Base-by-base conservation (phyloP, 148 eudicot genomes). In the Persicaria tinctoria region DNA sequence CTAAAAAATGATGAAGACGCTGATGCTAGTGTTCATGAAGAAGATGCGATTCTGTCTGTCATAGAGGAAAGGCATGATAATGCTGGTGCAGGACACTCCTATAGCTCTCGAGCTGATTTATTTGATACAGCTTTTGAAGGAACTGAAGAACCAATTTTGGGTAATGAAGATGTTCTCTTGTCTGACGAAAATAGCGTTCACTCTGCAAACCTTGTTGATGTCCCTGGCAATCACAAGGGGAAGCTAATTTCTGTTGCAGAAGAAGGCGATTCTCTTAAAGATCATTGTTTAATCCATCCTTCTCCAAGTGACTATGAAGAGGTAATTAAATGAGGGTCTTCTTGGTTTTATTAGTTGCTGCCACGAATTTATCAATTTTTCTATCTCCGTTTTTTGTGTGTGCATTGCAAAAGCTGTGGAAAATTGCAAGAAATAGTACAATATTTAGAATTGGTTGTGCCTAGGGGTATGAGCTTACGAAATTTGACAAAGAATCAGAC, bases 251-350 rank as follows among this genome's bases (percentile, higher is more conserved):
- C 79, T 68, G 49, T 77, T 27, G 70, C 78, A 53, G 78, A 80
- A 66, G 83, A 80, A 57, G 70, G 53, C 71, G 76, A 74, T 48
- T 51, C 74, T 47, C 57, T 78, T 55, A 77, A 74, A 16, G 83
- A 82, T 79, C 83, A 80, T 75, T 78, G 83, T 72, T 54, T 75
- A 51, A 53, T 77, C 23, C 76, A 77, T 71, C 75, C 77, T 50
- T 69, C 64, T 64, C 74, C 47, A 62, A 66, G 59, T 53, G 70
- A 83, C 79, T 73, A 18, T 73, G 76, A 80, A 79, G 85, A 78
- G 73, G 76, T 74, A 75, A 53, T 50, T 70, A 12, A 2, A 12
- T 64, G n/a, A 32, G 46, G 7, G n/a, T 7, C 69, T 64, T 59
- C 44, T 73, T 44, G 2, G 46, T 32, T 73, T 27, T 32, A 72